Conservation (phyloP, 768 basidiomycete genomes). For the Rhizopogon salebrosus region DNA sequence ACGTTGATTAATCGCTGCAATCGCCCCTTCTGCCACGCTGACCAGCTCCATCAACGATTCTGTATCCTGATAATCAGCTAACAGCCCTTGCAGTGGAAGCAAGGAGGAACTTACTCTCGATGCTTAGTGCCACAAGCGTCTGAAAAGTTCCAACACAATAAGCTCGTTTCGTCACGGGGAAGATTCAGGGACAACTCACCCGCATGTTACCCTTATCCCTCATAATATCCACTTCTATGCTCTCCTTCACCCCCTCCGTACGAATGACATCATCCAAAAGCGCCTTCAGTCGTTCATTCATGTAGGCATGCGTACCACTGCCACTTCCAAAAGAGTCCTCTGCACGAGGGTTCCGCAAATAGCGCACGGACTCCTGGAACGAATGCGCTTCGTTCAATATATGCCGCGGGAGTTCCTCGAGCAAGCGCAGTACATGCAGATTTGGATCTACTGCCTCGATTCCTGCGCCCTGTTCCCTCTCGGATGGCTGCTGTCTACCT, state of each 20-base stretch:
- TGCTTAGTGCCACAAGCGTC: conserved; percentile 39
- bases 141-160: conserved; percentile 9
- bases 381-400: conserved; percentile 32
- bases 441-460: neutral
- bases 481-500: neutral
- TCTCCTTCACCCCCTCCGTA: conserved; percentile 26
- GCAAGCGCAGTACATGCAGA: conserved; percentile 19
- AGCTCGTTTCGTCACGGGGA: neutral
- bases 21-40: conserved; percentile 28
- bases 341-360: conserved; percentile 12
- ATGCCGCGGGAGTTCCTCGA: conserved; percentile 35
- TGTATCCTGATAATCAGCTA: conserved; percentile 6
- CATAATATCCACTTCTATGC: conserved; percentile 36
- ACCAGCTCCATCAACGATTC: conserved; percentile 29
- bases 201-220: conserved; percentile 37
- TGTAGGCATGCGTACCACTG: conserved; percentile 4
- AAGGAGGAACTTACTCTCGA: conserved; percentile 36
- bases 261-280: conserved; percentile 39
- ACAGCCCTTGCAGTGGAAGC: neutral
- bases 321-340: neutral
- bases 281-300: conserved; percentile 20
- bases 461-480: neutral
- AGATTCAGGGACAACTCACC: conserved; percentile 22
- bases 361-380: conserved; percentile 38
- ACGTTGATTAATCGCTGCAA: conserved; percentile 25